These are phyloP conservation scores for Globisporangium cylindrosporum DNA, from an alignment of 352 stramenopile genomes.

Conservation along the genomic window DNA sequence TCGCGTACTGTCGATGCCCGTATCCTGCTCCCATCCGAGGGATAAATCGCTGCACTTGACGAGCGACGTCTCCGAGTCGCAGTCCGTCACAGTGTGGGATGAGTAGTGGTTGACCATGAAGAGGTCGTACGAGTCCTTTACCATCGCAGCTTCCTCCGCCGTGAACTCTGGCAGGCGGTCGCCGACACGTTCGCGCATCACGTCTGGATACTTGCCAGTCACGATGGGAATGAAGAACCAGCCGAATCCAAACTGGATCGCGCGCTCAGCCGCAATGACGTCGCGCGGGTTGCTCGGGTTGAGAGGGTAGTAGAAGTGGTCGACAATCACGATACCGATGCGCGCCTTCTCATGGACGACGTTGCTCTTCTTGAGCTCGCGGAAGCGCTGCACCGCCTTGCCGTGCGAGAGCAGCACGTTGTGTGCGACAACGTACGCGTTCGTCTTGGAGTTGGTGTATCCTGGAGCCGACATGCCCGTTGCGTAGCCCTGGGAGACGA, in stretches of 20 bases:
- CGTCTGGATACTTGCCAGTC: conserved; percentile 88
- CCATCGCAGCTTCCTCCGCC: conserved; percentile 47
- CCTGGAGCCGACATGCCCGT: conserved; percentile 47
- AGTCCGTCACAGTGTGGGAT: conserved; percentile 52
- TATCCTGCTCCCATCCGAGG: conserved; percentile 41
- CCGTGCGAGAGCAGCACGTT: conserved; percentile 91
- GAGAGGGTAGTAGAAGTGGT: conserved; percentile 73
- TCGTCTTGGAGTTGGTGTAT: conserved; percentile 30
- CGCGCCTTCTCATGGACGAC: conserved; percentile 41
- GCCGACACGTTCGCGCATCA: conserved; percentile 84
- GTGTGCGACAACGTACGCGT: conserved; percentile 71
- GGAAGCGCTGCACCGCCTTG: conserved; percentile 79
- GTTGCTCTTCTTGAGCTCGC: conserved; percentile 52
- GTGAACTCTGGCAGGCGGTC: conserved; percentile 87
- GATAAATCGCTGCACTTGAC: conserved; percentile 31
- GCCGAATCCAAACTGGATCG: conserved; percentile 88
- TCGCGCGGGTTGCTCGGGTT: conserved; percentile 48
- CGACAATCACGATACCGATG: conserved; percentile 93
- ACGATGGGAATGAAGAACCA: conserved; percentile 93
- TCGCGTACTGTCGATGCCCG: conserved; percentile 51
- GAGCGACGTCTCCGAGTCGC: conserved; percentile 26
- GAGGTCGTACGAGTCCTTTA: conserved; percentile 90
- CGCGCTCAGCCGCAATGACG: conserved; percentile 65
- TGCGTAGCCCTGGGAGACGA: conserved; percentile 87
- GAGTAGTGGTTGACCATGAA: conserved; percentile 95